These are phyloP conservation scores for Fusarium albidum DNA, from an alignment of 2,329 filamentous ascomycete species.

Conservation along the genomic window DNA sequence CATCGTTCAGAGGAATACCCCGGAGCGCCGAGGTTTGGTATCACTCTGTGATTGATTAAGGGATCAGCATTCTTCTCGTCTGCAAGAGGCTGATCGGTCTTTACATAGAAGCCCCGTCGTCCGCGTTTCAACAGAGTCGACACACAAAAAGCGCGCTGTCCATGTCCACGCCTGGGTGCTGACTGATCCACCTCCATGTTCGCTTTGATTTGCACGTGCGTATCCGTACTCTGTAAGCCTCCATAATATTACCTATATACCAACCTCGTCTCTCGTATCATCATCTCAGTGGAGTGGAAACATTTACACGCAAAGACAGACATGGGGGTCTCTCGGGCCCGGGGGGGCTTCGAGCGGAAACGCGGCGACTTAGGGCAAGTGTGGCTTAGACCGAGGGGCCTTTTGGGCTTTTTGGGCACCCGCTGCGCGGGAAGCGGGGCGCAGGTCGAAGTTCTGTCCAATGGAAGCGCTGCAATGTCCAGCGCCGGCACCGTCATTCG, in stretches of 20 bases:
- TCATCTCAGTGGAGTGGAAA: slow-evolving; percentile 1
- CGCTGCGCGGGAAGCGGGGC: slow-evolving; percentile 32
- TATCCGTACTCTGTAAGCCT: too few relatives aligned
- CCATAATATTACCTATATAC: too few relatives aligned
- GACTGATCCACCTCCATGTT: not conserved
- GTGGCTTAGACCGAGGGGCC: slow-evolving; percentile 37
- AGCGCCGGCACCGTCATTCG: not conserved
- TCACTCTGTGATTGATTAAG: not conserved
- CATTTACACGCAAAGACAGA: slow-evolving; percentile 3
- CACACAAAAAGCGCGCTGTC: slow-evolving; percentile 11
- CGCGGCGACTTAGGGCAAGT: slow-evolving; percentile 14
- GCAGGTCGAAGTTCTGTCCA: slow-evolving; percentile 6
- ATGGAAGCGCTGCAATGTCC: slow-evolving; percentile 12
- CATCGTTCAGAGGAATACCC: not conserved
- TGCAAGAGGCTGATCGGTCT: too few relatives aligned
- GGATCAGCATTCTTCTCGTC: not conserved
- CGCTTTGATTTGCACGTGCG: not conserved
- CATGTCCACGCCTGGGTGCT: slow-evolving; percentile 10
- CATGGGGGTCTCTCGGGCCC: not conserved
- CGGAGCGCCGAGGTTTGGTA: slow-evolving; percentile 8
- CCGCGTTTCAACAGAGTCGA: too few relatives aligned
- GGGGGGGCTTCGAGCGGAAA: slow-evolving; percentile 2
- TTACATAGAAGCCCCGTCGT: too few relatives aligned
- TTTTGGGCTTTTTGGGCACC: slow-evolving; percentile 24
- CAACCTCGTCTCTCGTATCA: slow-evolving; percentile 4